Base-by-base conservation (phyloP, 306 rosid genomes). In the Ceratonia siliqua region DNA sequence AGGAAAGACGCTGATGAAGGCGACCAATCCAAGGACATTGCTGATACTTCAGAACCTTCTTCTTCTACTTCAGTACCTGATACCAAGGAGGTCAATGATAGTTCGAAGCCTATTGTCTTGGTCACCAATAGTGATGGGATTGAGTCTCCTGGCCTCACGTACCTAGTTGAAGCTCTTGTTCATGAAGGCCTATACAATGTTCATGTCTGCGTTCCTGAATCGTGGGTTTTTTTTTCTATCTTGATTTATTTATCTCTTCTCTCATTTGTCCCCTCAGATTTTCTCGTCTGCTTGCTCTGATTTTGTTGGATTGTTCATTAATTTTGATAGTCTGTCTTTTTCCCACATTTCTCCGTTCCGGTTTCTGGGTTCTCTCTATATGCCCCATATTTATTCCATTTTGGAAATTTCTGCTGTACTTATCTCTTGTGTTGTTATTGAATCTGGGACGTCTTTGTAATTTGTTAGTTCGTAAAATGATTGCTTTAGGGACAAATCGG, bases 151-250 rank as follows among this genome's bases (percentile, higher is more conserved):
- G 97, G 99, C 24, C 89, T 94, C 43, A 83, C 84, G 2, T 83
- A 28, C 83, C 91, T 94, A 14, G 90, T 90, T 53, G 84, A 92
- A 81, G 97, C 96, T 78, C 93, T 94, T 46, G 92, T 91, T 68
- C 78, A 71, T 11, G 77, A 87, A 70, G 92, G 87, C 75, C 84
- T 90, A 11, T 92, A 87, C 92, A 87, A 87, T 86, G 96, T 94
- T 79, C 86, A 91, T 50, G 90, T 91, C 84, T 90, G 95, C 89
- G 98, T 92, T 89, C 99, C 99, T 74, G 97, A 94, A 86, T 92
- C 92, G 99, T 94, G 89, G 79, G 98, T 88, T 80, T 9, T 61
- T 9, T 61, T 77, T 67, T 45, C 15, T 39, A n/a, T 46, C 30
- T 68, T 32, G 27, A 10, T 30, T 48, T 50, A 15, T 27, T 55